Evolutionary conservation across 208 protist genomes (phyloP).

Genomic region (Crithidia fasciculata): DNA sequence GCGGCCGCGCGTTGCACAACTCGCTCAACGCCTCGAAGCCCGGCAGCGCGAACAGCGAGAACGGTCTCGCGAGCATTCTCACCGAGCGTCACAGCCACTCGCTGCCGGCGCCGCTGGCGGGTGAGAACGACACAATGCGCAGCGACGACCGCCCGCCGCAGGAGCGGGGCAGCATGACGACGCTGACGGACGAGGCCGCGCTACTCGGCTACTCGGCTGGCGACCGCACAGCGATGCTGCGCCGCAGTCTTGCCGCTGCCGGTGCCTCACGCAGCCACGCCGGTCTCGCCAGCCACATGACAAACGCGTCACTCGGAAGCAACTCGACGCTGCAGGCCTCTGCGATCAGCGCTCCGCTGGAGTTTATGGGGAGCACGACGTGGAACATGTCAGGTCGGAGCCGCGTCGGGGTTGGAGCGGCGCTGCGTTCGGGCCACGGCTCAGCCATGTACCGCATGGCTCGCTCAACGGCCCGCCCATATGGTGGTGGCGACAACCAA

Average conservation of each 20-base stretch:
- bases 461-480: slow-evolving; percentile 7
- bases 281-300: background rate
- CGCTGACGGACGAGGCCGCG: slow-evolving; percentile 12
- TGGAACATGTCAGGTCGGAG: slow-evolving; percentile 1
- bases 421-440: slow-evolving; percentile 10
- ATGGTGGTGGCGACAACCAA: background rate
- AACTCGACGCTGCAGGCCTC: slow-evolving; percentile 5
- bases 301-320: slow-evolving; percentile 13
- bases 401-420: background rate
- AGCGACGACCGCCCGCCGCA: slow-evolving; percentile 13
- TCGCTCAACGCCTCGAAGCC: slow-evolving; percentile 17
- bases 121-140: slow-evolving; percentile 8
- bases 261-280: slow-evolving; percentile 10
- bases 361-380: slow-evolving; percentile 22
- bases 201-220: slow-evolving; percentile 14
- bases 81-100: slow-evolving; percentile 13
- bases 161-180: slow-evolving; percentile 4
- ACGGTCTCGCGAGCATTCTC: background rate
- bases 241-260: slow-evolving; percentile 8
- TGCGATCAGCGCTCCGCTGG: slow-evolving; percentile 17
- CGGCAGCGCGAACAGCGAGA: slow-evolving; percentile 11
- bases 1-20: slow-evolving; percentile 2
- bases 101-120: background rate
- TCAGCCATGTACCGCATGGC: slow-evolving; percentile 9
- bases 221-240: slow-evolving; percentile 14